Conservation (phyloP, 2,329 filamentous ascomycete genomes). For the Epichloe sibirici region DNA sequence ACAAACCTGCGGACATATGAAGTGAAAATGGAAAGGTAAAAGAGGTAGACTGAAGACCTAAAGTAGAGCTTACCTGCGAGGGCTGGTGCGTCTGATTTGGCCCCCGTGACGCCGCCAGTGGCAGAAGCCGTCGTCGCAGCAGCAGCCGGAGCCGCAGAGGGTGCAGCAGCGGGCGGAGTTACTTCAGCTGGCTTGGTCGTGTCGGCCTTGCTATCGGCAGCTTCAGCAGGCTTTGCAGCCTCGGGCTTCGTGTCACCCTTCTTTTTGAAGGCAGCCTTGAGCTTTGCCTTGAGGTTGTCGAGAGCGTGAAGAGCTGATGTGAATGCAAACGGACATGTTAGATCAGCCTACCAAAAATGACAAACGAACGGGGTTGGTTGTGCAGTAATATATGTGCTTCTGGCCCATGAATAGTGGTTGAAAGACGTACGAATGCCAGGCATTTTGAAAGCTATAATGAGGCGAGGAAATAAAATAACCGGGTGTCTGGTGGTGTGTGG, state of each 20-base stretch:
- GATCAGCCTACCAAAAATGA: not conserved
- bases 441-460: slow-evolving; percentile 26
- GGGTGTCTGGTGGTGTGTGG: not conserved
- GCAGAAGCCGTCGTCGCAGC: slow-evolving; percentile 16
- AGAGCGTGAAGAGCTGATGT: slow-evolving; percentile 34
- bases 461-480: not conserved
- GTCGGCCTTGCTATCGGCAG: slow-evolving; percentile 12
- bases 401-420: not conserved
- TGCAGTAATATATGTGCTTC: not conserved
- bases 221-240: not conserved
- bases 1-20: not conserved
- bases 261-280: slow-evolving; percentile 41
- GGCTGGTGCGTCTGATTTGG: slow-evolving; percentile 20
- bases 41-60: not conserved
- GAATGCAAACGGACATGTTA: slow-evolving; percentile 1
- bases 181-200: slow-evolving; percentile 16
- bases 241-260: slow-evolving; percentile 25
- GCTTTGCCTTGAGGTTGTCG: slow-evolving; percentile 43
- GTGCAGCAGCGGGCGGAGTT: slow-evolving; percentile 12
- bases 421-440: slow-evolving; percentile 38
- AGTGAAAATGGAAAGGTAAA: too few relatives aligned
- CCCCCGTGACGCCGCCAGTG: slow-evolving; percentile 22
- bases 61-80: slow-evolving; percentile 17
- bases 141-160: slow-evolving; percentile 10
- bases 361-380: not conserved